Evolutionary conservation across 345 rosid species (phyloP).

Genomic region (Salix udensis): DNA sequence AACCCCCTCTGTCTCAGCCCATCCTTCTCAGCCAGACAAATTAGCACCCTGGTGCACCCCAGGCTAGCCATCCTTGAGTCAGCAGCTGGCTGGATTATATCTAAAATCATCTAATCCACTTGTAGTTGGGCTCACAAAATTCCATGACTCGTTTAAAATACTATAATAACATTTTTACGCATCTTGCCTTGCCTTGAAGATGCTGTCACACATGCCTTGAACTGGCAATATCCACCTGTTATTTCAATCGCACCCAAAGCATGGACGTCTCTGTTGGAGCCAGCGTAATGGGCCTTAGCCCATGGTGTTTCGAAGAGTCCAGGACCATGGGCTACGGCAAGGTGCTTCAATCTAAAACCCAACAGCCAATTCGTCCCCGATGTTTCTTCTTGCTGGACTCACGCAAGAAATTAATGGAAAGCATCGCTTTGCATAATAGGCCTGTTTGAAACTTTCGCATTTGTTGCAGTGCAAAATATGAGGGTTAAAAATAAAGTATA

Average conservation of each 20-base stretch:
- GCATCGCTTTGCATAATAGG: too few relatives aligned
- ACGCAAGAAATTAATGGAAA: too few relatives aligned
- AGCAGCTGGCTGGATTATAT: conserved; percentile 28
- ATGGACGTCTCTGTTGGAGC: background rate
- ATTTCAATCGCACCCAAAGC: background rate
- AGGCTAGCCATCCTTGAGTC: background rate
- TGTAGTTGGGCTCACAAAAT: conserved; percentile 20
- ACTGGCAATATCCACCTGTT: background rate
- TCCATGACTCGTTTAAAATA: conserved; percentile 13
- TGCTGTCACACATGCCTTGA: background rate
- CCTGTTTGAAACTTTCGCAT: background rate
- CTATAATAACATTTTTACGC: too few relatives aligned
- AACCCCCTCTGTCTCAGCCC: conserved; percentile 3
- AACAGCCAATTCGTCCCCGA: background rate
- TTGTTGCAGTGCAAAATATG: too few relatives aligned
- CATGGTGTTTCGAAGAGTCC: background rate
- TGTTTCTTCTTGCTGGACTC: too few relatives aligned
- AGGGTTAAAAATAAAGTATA: too few relatives aligned
- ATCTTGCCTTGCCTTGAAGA: too few relatives aligned
- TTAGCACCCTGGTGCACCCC: conserved; percentile 14
- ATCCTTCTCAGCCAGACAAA: conserved; percentile 25
- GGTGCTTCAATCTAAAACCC: background rate
- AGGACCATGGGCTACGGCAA: background rate
- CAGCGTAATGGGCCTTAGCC: background rate
- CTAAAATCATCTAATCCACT: conserved; percentile 25